phyloP scores from a whole-genome alignment of 176 grass and related monocot species.

The Hordeum marinum region DNA sequence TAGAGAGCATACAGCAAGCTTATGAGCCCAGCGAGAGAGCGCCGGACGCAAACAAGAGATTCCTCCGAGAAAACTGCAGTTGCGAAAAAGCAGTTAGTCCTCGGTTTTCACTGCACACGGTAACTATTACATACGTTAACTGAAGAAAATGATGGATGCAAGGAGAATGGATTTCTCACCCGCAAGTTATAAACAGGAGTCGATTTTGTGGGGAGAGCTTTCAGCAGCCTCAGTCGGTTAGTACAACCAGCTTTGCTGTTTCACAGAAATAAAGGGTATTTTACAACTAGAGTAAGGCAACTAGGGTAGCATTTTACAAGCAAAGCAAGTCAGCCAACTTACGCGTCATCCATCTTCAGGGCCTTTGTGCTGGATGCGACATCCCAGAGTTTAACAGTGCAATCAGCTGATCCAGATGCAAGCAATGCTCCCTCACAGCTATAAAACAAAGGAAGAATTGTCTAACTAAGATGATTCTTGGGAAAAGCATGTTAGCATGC shows the following conservation, averaged over 20 bases:
- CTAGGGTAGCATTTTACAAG: not conserved
- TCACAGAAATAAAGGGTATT: not conserved
- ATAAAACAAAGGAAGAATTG: not conserved
- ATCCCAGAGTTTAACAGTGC: slow-evolving; percentile 96
- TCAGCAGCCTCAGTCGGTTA: slow-evolving; percentile 65
- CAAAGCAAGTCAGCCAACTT: slow-evolving; percentile 1
- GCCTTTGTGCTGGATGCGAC: slow-evolving; percentile 69
- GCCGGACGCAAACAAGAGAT: slow-evolving; percentile 89
- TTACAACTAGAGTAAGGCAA: not conserved
- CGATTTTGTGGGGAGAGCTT: slow-evolving; percentile 86
- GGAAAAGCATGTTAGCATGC: not conserved
- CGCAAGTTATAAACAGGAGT: slow-evolving; percentile 79
- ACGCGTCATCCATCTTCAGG: slow-evolving; percentile 76
- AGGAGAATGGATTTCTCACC: slow-evolving; percentile 34
- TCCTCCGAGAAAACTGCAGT: slow-evolving; percentile 85
- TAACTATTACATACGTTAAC: not conserved
- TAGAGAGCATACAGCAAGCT: slow-evolving; percentile 16
- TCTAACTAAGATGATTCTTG: not conserved
- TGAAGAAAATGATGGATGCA: too few relatives aligned
- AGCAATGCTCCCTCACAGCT: slow-evolving; percentile 93
- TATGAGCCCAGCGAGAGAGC: slow-evolving; percentile 46
- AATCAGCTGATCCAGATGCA: slow-evolving; percentile 92
- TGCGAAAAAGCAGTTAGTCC: not conserved
- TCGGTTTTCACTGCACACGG: not conserved
- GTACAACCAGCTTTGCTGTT: slow-evolving; percentile 60